Percentiles rank a stretch among this genome's conserved stretches.
Conservation (phyloP, 331 rosid species). For the Stylosanthes scabra region DNA sequence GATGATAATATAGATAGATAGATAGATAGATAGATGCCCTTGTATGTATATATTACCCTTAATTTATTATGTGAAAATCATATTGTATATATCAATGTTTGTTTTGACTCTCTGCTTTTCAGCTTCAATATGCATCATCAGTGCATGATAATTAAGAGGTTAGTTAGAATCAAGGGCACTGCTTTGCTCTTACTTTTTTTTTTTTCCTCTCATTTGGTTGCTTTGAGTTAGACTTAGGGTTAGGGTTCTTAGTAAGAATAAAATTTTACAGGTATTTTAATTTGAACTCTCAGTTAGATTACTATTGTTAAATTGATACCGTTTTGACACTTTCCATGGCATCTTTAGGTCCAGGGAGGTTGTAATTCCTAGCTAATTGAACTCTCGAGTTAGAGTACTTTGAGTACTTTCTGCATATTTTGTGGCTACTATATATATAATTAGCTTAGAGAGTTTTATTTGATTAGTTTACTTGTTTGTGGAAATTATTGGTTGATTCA, state of each 20-base stretch:
- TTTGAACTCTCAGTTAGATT: not conserved
- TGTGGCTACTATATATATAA: not conserved
- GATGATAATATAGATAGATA: no score
- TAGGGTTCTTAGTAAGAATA: conserved; percentile 62
- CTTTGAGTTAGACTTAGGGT: conserved; percentile 53
- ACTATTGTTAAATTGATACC: not conserved
- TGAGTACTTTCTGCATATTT: not conserved
- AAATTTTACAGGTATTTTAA: not conserved
- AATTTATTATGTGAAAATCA: no score
- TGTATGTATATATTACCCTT: no score
- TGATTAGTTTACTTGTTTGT: not conserved
- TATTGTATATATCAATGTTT: no score
- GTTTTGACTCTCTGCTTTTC: not conserved
- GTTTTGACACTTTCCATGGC: not conserved
- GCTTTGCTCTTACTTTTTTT: no score
- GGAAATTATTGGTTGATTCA: not conserved
- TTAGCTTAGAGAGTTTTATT: not conserved
- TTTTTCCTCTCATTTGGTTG: not conserved
- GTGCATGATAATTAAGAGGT: conserved; percentile 7
- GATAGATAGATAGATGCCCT: not conserved
- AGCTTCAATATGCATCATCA: not conserved
- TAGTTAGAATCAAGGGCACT: not conserved
- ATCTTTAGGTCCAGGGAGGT: not conserved
- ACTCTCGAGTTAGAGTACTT: no score
- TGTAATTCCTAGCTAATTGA: conserved; percentile 12